Evolutionary conservation across 306 rosid species (phyloP).

Genomic region (Dalbergia cochinchinensis): DNA sequence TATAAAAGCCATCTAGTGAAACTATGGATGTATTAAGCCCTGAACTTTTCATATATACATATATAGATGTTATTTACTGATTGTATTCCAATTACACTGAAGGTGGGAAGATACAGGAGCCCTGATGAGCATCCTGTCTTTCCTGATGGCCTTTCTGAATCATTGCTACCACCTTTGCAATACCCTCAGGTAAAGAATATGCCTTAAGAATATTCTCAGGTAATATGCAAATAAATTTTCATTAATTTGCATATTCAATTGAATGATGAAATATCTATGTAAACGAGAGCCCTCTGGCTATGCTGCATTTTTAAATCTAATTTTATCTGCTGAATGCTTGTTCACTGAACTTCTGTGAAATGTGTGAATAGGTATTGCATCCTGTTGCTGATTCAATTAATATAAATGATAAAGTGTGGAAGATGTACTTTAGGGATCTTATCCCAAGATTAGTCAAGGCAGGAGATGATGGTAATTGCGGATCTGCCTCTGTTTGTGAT

Average conservation of each 20-base stretch:
- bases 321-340: conserved; percentile 19
- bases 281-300: background rate
- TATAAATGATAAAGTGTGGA: conserved; percentile 74
- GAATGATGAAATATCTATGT: background rate
- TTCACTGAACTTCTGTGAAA: background rate
- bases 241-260: background rate
- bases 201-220: background rate
- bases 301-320: background rate
- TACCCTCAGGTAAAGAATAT: conserved; percentile 68
- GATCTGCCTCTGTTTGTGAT: conserved; percentile 84
- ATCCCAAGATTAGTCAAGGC: conserved; percentile 67
- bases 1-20: conserved; percentile 1
- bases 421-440: conserved; percentile 73
- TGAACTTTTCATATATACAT: background rate
- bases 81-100: conserved; percentile 28
- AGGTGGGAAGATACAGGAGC: conserved; percentile 81
- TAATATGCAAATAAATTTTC: too few species aligned
- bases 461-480: conserved; percentile 81
- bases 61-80: conserved; percentile 4
- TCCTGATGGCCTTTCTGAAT: conserved; percentile 66
- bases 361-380: conserved; percentile 69
- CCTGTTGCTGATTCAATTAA: conserved; percentile 65
- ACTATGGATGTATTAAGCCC: background rate
- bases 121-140: conserved; percentile 89
- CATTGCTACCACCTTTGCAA: conserved; percentile 70